Evolutionary conservation across 208 protist genomes (phyloP).

Genomic region (Endotrypanum monterogeii): DNA sequence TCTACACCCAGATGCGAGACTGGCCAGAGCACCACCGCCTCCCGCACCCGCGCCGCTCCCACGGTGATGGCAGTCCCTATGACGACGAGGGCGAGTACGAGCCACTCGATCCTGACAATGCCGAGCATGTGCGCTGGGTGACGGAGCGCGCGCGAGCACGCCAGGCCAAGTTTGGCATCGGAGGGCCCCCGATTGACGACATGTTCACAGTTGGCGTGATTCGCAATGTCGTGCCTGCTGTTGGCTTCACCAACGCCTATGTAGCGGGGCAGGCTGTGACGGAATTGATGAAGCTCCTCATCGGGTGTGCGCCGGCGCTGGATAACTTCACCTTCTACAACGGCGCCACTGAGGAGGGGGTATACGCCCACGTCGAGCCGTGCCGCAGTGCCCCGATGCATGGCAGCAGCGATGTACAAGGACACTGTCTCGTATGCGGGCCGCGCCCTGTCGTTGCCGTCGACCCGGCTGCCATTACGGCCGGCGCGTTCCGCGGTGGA

Average conservation of each 20-base stretch:
- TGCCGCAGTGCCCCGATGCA: conserved; percentile 19
- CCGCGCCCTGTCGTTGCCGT: conserved; percentile 48
- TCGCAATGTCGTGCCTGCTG: conserved; percentile 99
- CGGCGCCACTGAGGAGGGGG: conserved; percentile 51
- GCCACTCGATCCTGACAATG: conserved; percentile 86
- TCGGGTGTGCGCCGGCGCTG: conserved; percentile 59
- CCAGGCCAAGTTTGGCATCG: conserved; percentile 92
- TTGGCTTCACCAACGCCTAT: conserved; percentile 98
- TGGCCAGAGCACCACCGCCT: conserved; percentile 52
- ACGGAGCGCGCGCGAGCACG: conserved; percentile 68
- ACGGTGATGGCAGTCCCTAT: not conserved
- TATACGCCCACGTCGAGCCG: conserved; percentile 28
- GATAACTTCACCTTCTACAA: conserved; percentile 96
- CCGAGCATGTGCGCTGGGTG: conserved; percentile 92
- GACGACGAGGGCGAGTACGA: conserved; percentile 12
- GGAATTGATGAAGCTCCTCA: conserved; percentile 95
- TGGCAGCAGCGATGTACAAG: conserved; percentile 21
- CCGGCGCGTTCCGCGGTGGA: conserved; percentile 15
- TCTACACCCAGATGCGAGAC: conserved; percentile 88
- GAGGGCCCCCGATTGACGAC: conserved; percentile 86
- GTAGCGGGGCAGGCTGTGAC: conserved; percentile 93
- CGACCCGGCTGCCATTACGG: conserved; percentile 15
- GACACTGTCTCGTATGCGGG: conserved; percentile 62
- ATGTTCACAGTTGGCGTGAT: conserved; percentile 94
- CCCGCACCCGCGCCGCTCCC: not conserved